phyloP scores from a whole-genome alignment of 495 filamentous ascomycete genomes.

The Geoglossum glabrum region DNA sequence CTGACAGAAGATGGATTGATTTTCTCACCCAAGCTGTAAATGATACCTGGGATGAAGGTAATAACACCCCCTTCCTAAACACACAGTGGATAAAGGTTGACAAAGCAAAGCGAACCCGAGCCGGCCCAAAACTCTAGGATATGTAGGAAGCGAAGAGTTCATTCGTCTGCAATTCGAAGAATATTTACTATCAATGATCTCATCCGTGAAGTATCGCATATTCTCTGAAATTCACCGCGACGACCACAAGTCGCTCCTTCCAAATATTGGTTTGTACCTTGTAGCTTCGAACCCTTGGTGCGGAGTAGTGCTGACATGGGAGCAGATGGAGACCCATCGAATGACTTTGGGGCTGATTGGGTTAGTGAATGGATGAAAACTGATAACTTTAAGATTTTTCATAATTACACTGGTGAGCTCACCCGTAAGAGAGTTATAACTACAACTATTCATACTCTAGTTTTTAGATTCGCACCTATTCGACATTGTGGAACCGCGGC shows the following conservation, averaged over 20 bases:
- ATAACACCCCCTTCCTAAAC: neutral
- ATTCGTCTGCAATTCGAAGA: constrained; percentile 96
- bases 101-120: constrained; percentile 42
- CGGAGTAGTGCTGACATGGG: neutral
- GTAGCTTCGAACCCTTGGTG: neutral
- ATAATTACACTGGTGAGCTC: constrained; percentile 30
- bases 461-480: constrained; percentile 62
- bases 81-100: constrained; percentile 2
- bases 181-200: constrained; percentile 76
- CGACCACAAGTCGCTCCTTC: constrained; percentile 36
- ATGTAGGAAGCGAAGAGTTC: constrained; percentile 92
- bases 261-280: constrained; percentile 27
- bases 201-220: constrained; percentile 72
- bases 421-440: neutral
- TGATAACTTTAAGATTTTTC: constrained; percentile 74
- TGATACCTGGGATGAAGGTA: constrained; percentile 82
- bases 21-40: constrained; percentile 81
- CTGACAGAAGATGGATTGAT: constrained; percentile 92
- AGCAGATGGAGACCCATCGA: constrained; percentile 63
- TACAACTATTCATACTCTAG: neutral
- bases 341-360: constrained; percentile 63
- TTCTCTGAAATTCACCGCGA: constrained; percentile 43
- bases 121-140: constrained; percentile 81
- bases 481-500: constrained; percentile 78
- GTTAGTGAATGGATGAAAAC: constrained; percentile 65